Base-by-base conservation (phyloP, 2,329 filamentous ascomycete species). In the Elsinoe ampelina region DNA sequence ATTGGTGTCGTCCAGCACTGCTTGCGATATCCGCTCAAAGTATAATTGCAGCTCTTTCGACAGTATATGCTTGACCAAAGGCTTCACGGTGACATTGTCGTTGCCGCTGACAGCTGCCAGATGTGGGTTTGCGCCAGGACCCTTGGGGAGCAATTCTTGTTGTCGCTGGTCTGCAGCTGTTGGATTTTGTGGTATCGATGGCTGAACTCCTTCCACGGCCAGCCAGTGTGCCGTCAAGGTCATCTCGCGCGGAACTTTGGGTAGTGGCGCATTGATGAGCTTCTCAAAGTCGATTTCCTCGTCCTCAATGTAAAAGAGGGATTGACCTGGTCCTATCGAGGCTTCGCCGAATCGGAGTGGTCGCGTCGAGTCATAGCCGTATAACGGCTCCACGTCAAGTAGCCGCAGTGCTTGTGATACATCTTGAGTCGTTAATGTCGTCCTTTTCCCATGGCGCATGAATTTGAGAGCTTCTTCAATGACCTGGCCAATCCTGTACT, bases 241-340 rank as follows among this genome's bases (percentile, higher is more conserved):
- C 65, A 93, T 86, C 71, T 98, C 93, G 51, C 92, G 80, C 34
- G 93, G 93, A 30, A 98, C 91, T 71, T 95, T 96, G 22, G 93
- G 93, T 63, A 98, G 73, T 3, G 93, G 89, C 62, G 90, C 90
- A 73, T 98, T 98, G 70, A 98, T 96, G 63, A 98, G 77, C 77
- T 97, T 97, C 75, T 98, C 93, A 68, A 98, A 97, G 72, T 98
- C 93, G 56, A 97, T 86, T 75, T 98, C 93, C 68, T 98, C 93
- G 69, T 98, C 93, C 68, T 98, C 93, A 36, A 98, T 87, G 70
- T 98, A 98, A 72, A 92, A 98, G 19, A 98, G 76, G 55, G 92
- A 90, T 72, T 98, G 93, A 8, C 92, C 91, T 12, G 91, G 90
- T 0, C 93, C 93, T 59, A 98, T 76, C 58, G 88, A 95, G 2